A percentile compares a stretch with the other conserved stretches of the same genome.
Conservation (phyloP, 2,329 filamentous ascomycete species). For the Sarocladiaceae sp. region DNA sequence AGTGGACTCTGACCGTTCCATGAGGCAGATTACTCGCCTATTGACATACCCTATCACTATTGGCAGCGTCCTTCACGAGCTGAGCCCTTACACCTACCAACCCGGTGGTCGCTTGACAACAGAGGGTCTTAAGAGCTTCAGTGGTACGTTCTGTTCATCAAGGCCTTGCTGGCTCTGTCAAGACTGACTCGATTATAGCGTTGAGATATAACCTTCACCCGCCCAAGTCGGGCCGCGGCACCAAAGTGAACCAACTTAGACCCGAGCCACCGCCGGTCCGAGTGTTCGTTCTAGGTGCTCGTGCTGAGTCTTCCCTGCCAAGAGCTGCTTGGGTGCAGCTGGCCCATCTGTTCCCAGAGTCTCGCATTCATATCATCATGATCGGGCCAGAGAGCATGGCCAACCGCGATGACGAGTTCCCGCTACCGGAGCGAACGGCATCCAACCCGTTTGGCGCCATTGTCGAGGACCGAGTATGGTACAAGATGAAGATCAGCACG, state of each 20-base stretch:
- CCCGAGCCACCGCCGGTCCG: slow-evolving; percentile 82
- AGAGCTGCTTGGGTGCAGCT: slow-evolving; percentile 92
- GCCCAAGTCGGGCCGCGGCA: slow-evolving; percentile 68
- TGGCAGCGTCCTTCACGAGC: slow-evolving; percentile 84
- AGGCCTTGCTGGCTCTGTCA: not conserved
- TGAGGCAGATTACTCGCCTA: slow-evolving; percentile 88
- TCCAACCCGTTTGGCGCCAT: slow-evolving; percentile 90
- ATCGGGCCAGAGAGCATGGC: slow-evolving; percentile 95
- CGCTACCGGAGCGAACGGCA: slow-evolving; percentile 77
- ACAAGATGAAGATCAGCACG: slow-evolving; percentile 92
- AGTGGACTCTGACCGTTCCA: slow-evolving; percentile 80
- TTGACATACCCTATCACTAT: slow-evolving; percentile 92
- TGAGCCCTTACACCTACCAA: slow-evolving; percentile 85
- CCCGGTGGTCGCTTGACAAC: slow-evolving; percentile 68
- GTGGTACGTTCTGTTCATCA: slow-evolving; percentile 52
- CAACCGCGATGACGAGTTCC: slow-evolving; percentile 89
- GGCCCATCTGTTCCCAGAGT: slow-evolving; percentile 87
- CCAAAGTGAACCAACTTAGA: slow-evolving; percentile 70
- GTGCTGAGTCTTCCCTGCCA: slow-evolving; percentile 94
- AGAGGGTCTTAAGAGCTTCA: slow-evolving; percentile 90
- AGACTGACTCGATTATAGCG: slow-evolving; percentile 43
- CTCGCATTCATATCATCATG: slow-evolving; percentile 86
- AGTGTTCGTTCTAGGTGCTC: slow-evolving; percentile 87
- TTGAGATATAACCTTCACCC: slow-evolving; percentile 92
- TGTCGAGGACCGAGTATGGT: slow-evolving; percentile 82